Base-by-base conservation (phyloP, 2,329 filamentous ascomycete genomes). In the Calycina herbarum region DNA sequence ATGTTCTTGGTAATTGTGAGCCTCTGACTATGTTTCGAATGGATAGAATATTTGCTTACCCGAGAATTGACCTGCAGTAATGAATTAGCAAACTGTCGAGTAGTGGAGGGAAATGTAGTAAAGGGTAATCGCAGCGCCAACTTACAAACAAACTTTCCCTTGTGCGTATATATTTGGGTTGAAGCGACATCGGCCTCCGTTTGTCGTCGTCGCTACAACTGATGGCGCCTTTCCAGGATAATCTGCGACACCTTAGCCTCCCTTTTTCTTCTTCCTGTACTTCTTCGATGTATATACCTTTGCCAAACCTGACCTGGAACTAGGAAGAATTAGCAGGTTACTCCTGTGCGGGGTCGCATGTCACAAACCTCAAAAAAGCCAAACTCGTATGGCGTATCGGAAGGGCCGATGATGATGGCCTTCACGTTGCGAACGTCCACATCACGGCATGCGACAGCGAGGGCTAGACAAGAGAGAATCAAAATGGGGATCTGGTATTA, bases 81-180 rank as follows among this genome's bases (percentile, higher is more conserved):
- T 61, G 10, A 7, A 64, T 76, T 66, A 73, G 72, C 61, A n/a
- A 38, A 17, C 4, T 13, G 60, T 59, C 58, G 15, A 27, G n/a
- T 51, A 24, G 7, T 10, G 7, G 17, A 29, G 27, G 27, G 27
- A 29, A 29, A 3, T 29, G 4, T 29, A 29, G 27, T 29, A 29
- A 29, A 33, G 33, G 27, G 48, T 10, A 24, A 59, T 24, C 5
- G 31, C 57, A 17, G 13, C 29, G 13, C n/a, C 17, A 15, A 84
- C 90, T 82, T 78, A 96, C 87, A 99, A 79, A 81, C 95, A 99
- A 64, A 99, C 94, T 79, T 94, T 96, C 59, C 95, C 95, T 60
- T 82, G 87, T 1, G 93, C 84, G 76, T 99, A 99, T 67, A 99
- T 97, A 75, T 99, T 99, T 3, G 95, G 95, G 74, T 97, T 97